phyloP scores from a whole-genome alignment of 805 yeast genomes.

The Debaryomyces hansenii region DNA sequence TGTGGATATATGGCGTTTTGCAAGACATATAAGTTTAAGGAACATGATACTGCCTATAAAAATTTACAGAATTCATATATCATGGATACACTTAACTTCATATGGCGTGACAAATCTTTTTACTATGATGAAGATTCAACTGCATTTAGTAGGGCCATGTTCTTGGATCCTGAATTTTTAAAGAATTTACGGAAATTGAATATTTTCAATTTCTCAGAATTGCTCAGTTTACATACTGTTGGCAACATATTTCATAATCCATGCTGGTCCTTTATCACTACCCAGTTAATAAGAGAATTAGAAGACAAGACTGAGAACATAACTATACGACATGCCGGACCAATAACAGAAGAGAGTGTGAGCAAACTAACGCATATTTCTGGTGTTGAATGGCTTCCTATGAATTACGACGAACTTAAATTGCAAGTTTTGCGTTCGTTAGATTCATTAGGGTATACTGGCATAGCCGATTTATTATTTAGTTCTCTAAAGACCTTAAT shows the following conservation, averaged over 20 bases:
- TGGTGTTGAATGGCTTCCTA: constrained; percentile 37
- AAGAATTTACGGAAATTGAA: constrained; percentile 28
- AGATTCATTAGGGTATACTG: constrained; percentile 45
- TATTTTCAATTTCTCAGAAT: constrained; percentile 29
- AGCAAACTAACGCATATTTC: constrained; percentile 23
- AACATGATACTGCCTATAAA: constrained; percentile 18
- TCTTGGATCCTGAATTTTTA: constrained; percentile 32
- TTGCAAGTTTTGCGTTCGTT: constrained; percentile 44
- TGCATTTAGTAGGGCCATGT: constrained; percentile 39
- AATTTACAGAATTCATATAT: constrained; percentile 49
- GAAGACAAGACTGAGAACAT: constrained; percentile 42
- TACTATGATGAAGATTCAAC: constrained; percentile 24
- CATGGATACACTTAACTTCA: constrained; percentile 53
- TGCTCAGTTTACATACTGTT: constrained; percentile 25
- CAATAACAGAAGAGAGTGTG: constrained; percentile 48
- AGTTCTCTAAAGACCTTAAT: constrained; percentile 53
- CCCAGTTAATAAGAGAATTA: constrained; percentile 43
- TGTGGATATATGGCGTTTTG: constrained; percentile 48
- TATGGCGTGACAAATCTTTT: constrained; percentile 59
- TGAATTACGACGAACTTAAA: constrained; percentile 46
- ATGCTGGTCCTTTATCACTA: constrained; percentile 45
- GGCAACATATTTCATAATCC: constrained; percentile 54
- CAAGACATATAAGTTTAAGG: constrained; percentile 32
- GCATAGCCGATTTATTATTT: constrained; percentile 51
- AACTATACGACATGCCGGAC: constrained; percentile 50